Conservation (phyloP, 164 flowering plant genomes). For the Euptelea pleiosperma region DNA sequence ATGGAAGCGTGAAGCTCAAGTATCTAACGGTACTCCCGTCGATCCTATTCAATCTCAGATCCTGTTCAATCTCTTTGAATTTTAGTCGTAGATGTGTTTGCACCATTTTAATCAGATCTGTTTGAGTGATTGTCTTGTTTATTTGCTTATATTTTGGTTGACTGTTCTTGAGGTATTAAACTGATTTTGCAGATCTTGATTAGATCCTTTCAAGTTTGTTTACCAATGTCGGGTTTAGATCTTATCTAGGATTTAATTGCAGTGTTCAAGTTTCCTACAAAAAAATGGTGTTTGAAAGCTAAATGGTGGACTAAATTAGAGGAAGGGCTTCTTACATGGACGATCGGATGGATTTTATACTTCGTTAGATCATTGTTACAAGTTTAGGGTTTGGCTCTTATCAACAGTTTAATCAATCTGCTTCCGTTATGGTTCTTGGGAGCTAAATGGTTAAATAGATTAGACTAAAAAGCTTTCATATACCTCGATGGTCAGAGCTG, state of each 20-base stretch:
- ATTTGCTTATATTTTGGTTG: not conserved
- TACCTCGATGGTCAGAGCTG: too few species aligned
- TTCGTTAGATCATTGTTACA: not conserved
- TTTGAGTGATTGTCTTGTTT: not conserved
- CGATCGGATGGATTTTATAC: too few species aligned
- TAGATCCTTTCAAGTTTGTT: not conserved
- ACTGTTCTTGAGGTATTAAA: not conserved
- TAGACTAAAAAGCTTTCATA: not conserved
- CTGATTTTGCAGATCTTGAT: not conserved
- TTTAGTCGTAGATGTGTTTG: not conserved
- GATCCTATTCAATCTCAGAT: too few species aligned
- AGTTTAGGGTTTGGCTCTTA: not conserved
- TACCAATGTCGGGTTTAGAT: not conserved
- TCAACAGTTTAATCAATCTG: not conserved
- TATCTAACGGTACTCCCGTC: conserved; percentile 47
- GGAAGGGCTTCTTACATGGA: too few species aligned
- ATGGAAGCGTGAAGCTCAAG: conserved; percentile 67
- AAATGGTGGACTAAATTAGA: too few species aligned
- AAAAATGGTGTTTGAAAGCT: too few species aligned
- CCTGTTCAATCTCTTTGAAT: not conserved
- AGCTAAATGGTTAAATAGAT: not conserved
- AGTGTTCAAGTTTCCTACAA: too few species aligned
- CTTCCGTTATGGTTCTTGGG: not conserved
- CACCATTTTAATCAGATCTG: not conserved
- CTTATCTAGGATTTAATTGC: not conserved